Evolutionary conservation across 2,329 filamentous ascomycete species (phyloP), one percentile per base, ranked within the genome.

Genomic region (Alternaria burnsii): DNA sequence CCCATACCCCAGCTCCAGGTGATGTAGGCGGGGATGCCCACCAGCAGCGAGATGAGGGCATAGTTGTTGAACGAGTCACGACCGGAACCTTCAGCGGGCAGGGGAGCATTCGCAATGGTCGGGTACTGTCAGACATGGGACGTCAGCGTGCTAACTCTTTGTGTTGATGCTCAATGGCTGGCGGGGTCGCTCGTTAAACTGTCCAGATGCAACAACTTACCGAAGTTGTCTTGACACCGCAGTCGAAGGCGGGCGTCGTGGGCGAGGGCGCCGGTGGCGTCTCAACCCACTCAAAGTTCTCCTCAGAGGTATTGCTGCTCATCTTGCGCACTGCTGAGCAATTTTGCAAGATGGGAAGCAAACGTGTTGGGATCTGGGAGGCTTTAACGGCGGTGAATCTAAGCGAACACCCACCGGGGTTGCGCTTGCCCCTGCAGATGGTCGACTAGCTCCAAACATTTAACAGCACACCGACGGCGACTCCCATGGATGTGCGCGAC

Each of bases 71-170:
- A 99, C 80, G 84, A 89, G 70, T 97, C 93, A 79, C 87, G 89
- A 68, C 93, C 91, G 52, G 93, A 83, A 52, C 88, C 92, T 79
- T 99, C 95, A 68, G 94, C 94, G 38, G 95, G 95, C 43, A 98
- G 88, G 67, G 95, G 93, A 50, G 89, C 92, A 88, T 98, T 98
- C 78, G 96, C 92, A 82, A 98, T 98, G 63, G 93, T 83, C 32
- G 92, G 90, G 74, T 88, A 94, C 94, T 96, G 75, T 67, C 61
- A 34, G 52, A 58, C 16, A 65, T 66, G 38, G 51, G 59, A 52
- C 62, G 62, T 77, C 66, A 77, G 68, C 62, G 58, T 63, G 28
- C 59, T 65, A 65, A 66, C 59, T 61, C 55, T 58, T 57, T 43
- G 26, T 41, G 34, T 59, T 52, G 59, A 52, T 38, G 59, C 66